phyloP scores from a whole-genome alignment of 1,284 basidiomycete species.

The Fomitiporia mediterranea region DNA sequence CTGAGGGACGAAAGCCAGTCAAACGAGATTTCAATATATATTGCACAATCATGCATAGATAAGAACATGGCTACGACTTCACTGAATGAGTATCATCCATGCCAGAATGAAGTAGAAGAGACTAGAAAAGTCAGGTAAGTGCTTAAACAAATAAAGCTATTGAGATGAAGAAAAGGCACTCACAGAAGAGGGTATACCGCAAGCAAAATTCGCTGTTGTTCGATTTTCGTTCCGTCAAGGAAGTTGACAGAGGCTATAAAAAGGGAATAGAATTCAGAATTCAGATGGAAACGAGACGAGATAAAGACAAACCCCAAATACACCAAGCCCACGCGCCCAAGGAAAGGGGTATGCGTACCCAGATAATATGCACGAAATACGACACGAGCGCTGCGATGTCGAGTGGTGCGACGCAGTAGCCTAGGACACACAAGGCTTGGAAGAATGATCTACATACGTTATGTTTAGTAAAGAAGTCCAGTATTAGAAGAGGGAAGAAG shows the following conservation, averaged over 20 bases:
- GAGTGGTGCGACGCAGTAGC: conserved; percentile 88
- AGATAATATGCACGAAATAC: conserved; percentile 82
- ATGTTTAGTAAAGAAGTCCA: background rate
- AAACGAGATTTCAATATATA: too few species aligned
- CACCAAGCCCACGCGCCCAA: conserved; percentile 89
- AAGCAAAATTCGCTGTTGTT: conserved; percentile 79
- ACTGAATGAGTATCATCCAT: conserved; percentile 94
- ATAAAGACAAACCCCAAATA: conserved; percentile 75
- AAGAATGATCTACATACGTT: conserved; percentile 74
- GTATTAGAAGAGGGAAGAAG: conserved; percentile 18
- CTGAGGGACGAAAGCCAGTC: too few species aligned
- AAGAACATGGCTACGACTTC: background rate
- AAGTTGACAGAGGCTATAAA: conserved; percentile 85
- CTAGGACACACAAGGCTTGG: conserved; percentile 89
- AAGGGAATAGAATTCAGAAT: conserved; percentile 13
- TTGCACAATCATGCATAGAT: too few species aligned
- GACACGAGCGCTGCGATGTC: conserved; percentile 85
- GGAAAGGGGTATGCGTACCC: conserved; percentile 80
- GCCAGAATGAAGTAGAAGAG: conserved; percentile 83
- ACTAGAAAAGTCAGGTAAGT: conserved; percentile 33
- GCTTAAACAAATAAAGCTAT: conserved; percentile 1
- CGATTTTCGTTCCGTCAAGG: conserved; percentile 88
- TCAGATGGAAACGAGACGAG: conserved; percentile 7
- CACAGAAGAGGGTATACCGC: conserved; percentile 91
- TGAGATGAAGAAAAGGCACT: conserved; percentile 30